These are phyloP conservation scores for Singerocomus inundabilis DNA, from an alignment of 1,284 basidiomycete species.

Conservation along the genomic window DNA sequence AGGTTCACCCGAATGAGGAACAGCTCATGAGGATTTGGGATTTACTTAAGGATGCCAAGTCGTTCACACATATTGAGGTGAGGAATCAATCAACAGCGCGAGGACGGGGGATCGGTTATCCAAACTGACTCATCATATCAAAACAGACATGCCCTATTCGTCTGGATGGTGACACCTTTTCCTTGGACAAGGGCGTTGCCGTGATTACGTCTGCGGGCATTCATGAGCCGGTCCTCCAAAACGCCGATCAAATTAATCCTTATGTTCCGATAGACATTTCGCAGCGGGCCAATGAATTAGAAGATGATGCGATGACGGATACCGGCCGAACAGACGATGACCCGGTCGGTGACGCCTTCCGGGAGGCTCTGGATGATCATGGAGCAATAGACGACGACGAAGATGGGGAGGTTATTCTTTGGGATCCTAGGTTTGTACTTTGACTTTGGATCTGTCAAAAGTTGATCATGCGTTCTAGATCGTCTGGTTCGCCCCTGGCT, in stretches of 20 bases:
- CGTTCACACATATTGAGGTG: conserved; percentile 61
- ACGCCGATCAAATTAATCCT: conserved; percentile 19
- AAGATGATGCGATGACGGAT: conserved; percentile 72
- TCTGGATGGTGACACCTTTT: conserved; percentile 22
- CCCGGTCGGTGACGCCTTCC: conserved; percentile 75
- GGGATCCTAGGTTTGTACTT: conserved; percentile 52
- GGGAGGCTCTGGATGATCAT: conserved; percentile 50
- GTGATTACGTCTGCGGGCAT: conserved; percentile 9
- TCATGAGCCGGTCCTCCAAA: not conserved
- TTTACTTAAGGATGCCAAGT: conserved; percentile 73
- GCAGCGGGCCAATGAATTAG: conserved; percentile 24
- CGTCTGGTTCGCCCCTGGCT: conserved; percentile 36
- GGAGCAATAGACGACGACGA: conserved; percentile 38
- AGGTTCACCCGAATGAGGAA: conserved; percentile 91
- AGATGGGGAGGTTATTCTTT: conserved; percentile 64
- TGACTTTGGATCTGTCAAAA: not conserved
- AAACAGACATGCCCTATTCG: conserved; percentile 29
- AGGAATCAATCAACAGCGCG: conserved; percentile 22
- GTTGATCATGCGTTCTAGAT: conserved; percentile 27
- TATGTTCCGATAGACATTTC: conserved; percentile 2
- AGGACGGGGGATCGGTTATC: conserved; percentile 10
- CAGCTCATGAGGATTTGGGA: conserved; percentile 92
- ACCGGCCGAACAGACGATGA: conserved; percentile 78
- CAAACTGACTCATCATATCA: conserved; percentile 18
- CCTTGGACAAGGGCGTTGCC: conserved; percentile 10